A percentile compares a stretch with the other conserved stretches of the same genome.
Conservation (phyloP, 768 basidiomycete species). For the Macrolepiota dolichaula region DNA sequence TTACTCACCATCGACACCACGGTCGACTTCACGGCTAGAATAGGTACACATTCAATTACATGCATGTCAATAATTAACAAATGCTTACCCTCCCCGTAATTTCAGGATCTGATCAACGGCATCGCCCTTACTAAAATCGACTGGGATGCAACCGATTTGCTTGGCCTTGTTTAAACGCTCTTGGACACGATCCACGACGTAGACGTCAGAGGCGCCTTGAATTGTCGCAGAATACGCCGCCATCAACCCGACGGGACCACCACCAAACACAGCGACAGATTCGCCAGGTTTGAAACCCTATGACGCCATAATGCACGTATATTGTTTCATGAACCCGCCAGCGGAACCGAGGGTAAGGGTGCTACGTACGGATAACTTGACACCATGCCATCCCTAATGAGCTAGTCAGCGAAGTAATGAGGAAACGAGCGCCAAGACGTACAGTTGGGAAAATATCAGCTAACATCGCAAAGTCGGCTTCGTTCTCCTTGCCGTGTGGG, state of each 20-base stretch:
- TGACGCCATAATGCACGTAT: background rate
- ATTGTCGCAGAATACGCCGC: conserved; percentile 52
- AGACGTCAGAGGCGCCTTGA: conserved; percentile 49
- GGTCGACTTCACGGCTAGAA: conserved; percentile 43
- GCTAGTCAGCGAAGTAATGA: background rate
- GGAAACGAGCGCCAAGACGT: conserved; percentile 6
- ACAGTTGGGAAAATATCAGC: conserved; percentile 58
- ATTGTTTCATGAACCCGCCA: background rate
- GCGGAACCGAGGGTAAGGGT: background rate
- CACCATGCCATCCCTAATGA: conserved; percentile 48
- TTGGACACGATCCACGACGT: conserved; percentile 53
- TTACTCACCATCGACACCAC: conserved; percentile 41
- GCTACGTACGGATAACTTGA: conserved; percentile 38
- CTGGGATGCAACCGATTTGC: conserved; percentile 47
- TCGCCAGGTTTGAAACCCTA: conserved; percentile 48
- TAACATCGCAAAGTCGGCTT: conserved; percentile 52
- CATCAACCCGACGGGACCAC: conserved; percentile 54
- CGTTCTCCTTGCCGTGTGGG: conserved; percentile 49
- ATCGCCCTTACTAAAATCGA: conserved; percentile 46
- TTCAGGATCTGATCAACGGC: conserved; percentile 46
- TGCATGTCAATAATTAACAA: background rate
- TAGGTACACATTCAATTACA: background rate
- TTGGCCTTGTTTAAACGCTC: conserved; percentile 51
- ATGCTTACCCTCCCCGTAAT: conserved; percentile 38
- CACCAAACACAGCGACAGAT: conserved; percentile 50